Evolutionary conservation across 2,329 filamentous ascomycete species (phyloP), one percentile per base, ranked within the genome.

Genomic region (Pseudomassariella vexata): DNA sequence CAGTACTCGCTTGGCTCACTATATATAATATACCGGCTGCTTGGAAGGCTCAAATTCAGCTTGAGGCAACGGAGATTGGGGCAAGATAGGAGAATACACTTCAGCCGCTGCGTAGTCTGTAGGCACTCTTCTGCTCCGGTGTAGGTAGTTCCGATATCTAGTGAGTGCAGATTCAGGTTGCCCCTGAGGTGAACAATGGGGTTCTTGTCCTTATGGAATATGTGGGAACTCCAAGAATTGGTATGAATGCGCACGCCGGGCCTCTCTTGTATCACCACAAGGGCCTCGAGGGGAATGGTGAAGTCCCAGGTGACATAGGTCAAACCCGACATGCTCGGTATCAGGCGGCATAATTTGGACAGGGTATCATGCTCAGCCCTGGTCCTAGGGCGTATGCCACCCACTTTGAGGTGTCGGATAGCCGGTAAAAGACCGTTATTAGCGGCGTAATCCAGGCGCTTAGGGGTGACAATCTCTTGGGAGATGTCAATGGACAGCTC

Each of bases 271-370:
- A 41, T 33, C 19, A 30, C 19, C 16, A 27, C 21, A 8, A 34
- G 20, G 5, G 34, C 20, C 14, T n/a, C 14, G 5, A n/a, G 19
- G 5, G 30, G 30, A 16, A 31, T n/a, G n/a, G 14, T 22, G 11
- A 6, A 12, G 2, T 9, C 18, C 28, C 19, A 27, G 17, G 24
- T 21, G n/a, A 39, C 7, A 17, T 39, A 22, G 4, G 17, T 31
- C 3, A 42, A 35, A 10, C 34, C 39, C 2, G 39, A 30, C 34
- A 39, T 39, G 18, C 33, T 23, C 6, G 34, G 34, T 19, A 42
- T 25, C 5, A 32, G 17, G n/a, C 19, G 12, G 23, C 21, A 28
- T 2, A 36, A 19, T 6, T n/a, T n/a, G n/a, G n/a, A n/a, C n/a
- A n/a, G n/a, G n/a, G n/a, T n/a, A n/a, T n/a, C n/a, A n/a, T n/a